Evolutionary conservation across 2,329 filamentous ascomycete genomes (phyloP).

Genomic region (Botrytis elliptica): DNA sequence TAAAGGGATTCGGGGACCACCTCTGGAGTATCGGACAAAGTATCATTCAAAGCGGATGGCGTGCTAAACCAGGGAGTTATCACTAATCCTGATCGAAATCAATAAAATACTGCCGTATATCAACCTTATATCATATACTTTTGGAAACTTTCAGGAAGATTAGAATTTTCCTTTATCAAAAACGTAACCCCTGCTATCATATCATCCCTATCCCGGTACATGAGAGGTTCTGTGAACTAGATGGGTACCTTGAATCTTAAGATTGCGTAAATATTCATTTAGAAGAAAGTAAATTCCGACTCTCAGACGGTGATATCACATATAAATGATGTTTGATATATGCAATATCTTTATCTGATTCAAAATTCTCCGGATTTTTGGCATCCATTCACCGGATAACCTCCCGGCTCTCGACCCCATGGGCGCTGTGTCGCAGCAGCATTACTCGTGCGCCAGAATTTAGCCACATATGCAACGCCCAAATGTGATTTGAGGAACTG

Average conservation of each 20-base stretch:
- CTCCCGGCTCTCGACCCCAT: neutral
- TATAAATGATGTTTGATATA: neutral
- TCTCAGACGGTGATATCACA: neutral
- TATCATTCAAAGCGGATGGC: neutral
- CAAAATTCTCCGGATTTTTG: neutral
- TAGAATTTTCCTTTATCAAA: neutral
- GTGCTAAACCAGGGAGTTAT: neutral
- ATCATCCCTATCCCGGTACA: neutral
- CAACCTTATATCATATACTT: neutral
- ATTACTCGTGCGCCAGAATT: neutral
- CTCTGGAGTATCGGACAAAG: neutral
- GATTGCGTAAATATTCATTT: neutral
- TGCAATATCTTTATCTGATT: neutral
- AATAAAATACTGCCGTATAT: neutral
- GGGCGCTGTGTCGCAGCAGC: neutral
- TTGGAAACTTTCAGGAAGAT: neutral
- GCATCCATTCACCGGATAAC: neutral
- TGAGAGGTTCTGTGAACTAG: neutral
- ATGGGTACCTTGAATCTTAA: neutral
- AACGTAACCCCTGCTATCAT: neutral
- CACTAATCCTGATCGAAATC: neutral
- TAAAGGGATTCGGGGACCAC: neutral
- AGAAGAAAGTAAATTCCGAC: neutral
- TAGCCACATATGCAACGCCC: neutral
- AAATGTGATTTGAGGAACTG: neutral